phyloP scores from a whole-genome alignment of 1,284 basidiomycete genomes.

The Coniferiporia sulphurascens region DNA sequence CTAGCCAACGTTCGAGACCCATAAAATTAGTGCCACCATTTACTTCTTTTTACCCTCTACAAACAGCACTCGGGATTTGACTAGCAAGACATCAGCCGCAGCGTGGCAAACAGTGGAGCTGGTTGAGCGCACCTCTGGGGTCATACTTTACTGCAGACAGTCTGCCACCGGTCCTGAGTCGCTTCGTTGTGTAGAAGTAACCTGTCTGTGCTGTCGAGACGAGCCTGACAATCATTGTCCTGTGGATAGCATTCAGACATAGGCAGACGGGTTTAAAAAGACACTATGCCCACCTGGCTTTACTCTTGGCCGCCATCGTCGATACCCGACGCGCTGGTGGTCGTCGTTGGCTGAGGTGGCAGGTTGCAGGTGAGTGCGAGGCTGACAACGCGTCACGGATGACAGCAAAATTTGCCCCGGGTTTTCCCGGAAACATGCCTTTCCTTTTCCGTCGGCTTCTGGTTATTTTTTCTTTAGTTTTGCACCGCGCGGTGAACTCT shows the following conservation, averaged over 20 bases:
- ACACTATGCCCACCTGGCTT: not conserved
- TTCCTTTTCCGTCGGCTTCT: not conserved
- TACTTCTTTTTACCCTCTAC: slow-evolving; percentile 73
- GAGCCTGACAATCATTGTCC: slow-evolving; percentile 80
- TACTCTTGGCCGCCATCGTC: not conserved
- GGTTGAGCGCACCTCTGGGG: slow-evolving; percentile 58
- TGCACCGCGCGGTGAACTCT: too few relatives aligned
- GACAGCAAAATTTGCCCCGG: not conserved
- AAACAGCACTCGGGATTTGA: slow-evolving; percentile 70
- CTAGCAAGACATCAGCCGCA: slow-evolving; percentile 32
- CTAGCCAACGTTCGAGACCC: not conserved
- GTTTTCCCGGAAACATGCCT: not conserved
- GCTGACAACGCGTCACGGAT: not conserved
- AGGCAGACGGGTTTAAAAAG: not conserved
- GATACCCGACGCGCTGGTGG: not conserved
- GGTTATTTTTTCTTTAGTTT: not conserved
- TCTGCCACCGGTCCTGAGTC: slow-evolving; percentile 65
- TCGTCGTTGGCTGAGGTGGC: not conserved
- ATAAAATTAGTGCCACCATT: not conserved
- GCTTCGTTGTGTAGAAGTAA: slow-evolving; percentile 81
- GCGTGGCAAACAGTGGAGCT: not conserved
- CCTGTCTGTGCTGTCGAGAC: slow-evolving; percentile 88
- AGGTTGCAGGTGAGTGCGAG: not conserved
- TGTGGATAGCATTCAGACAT: slow-evolving; percentile 27
- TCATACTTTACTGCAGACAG: slow-evolving; percentile 87